phyloP scores from a whole-genome alignment of 306 rosid species.

The Prosopis cineraria region DNA sequence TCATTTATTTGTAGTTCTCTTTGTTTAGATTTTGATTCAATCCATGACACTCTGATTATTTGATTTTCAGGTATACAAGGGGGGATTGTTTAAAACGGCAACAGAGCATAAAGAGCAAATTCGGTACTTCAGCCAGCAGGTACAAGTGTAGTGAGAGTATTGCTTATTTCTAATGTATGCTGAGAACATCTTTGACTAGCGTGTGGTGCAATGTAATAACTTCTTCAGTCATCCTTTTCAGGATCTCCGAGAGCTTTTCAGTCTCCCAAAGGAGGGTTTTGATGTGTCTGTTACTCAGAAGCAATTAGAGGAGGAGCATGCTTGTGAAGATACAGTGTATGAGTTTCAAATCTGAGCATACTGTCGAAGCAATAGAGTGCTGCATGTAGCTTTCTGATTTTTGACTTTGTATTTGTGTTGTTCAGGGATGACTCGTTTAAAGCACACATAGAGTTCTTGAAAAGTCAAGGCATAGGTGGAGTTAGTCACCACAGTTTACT shows the following conservation, averaged over 20 bases:
- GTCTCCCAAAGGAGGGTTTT: conserved; percentile 90
- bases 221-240: conserved; percentile 35
- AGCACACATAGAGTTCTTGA: conserved; percentile 67
- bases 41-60: conserved; percentile 19
- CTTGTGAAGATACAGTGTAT: conserved; percentile 65
- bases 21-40: not conserved
- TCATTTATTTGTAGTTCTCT: not conserved
- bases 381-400: conserved; percentile 6
- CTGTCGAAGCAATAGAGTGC: conserved; percentile 35
- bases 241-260: conserved; percentile 92
- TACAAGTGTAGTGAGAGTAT: conserved; percentile 31
- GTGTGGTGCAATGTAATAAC: conserved; percentile 18
- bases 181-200: not conserved
- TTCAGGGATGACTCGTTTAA: conserved; percentile 63
- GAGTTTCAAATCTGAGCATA: conserved; percentile 49
- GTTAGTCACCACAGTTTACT: conserved; percentile 95
- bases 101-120: conserved; percentile 95
- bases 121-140: conserved; percentile 95
- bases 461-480: conserved; percentile 81
- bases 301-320: conserved; percentile 88
- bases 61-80: conserved; percentile 68
- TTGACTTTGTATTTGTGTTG: conserved; percentile 11
- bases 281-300: conserved; percentile 88
- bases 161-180: conserved; percentile 12
- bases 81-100: conserved; percentile 89